Percentiles rank a stretch among this genome's conserved stretches.
Evolutionary conservation across 2,329 filamentous ascomycete species (phyloP).

Genomic region (Colletotrichum cordylinicola): DNA sequence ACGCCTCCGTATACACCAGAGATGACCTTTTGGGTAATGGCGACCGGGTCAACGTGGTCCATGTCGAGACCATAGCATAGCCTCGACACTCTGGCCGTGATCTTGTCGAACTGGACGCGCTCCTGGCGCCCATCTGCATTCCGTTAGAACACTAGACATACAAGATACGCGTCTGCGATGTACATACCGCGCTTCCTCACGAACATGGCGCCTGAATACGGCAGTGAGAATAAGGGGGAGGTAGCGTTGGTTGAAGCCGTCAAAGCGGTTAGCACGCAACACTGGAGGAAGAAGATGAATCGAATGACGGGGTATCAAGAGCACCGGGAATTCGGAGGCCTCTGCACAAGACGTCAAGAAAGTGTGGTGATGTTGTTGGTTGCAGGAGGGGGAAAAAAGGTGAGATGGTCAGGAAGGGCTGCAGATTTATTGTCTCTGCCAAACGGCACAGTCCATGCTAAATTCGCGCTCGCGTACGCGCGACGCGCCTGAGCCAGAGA

Average conservation of each 20-base stretch:
- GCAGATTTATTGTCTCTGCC: constrained; percentile 18
- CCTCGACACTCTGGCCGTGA: constrained; percentile 96
- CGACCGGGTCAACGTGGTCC: constrained; percentile 93
- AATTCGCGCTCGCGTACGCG: constrained; percentile 21
- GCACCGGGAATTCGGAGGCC: background rate
- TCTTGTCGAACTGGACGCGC: constrained; percentile 99
- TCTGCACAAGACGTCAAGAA: background rate
- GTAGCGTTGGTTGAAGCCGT: background rate
- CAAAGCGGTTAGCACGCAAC: background rate
- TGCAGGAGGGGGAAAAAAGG: constrained; percentile 1
- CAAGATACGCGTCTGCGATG: background rate
- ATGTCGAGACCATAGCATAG: constrained; percentile 97
- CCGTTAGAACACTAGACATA: background rate
- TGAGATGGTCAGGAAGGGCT: constrained; percentile 9
- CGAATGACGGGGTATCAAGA: background rate
- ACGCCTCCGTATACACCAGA: constrained; percentile 99
- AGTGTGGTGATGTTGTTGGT: background rate
- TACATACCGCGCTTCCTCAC: constrained; percentile 68
- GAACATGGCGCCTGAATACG: constrained; percentile 53
- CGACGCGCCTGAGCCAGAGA: constrained; percentile 21
- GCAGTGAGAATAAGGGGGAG: background rate
- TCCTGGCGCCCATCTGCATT: constrained; percentile 93
- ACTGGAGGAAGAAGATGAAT: background rate
- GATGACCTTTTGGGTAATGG: constrained; percentile 99
- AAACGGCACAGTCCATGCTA: background rate